Base-by-base conservation (phyloP, 495 filamentous ascomycete genomes). In the Aspergillus coremiiformis region DNA sequence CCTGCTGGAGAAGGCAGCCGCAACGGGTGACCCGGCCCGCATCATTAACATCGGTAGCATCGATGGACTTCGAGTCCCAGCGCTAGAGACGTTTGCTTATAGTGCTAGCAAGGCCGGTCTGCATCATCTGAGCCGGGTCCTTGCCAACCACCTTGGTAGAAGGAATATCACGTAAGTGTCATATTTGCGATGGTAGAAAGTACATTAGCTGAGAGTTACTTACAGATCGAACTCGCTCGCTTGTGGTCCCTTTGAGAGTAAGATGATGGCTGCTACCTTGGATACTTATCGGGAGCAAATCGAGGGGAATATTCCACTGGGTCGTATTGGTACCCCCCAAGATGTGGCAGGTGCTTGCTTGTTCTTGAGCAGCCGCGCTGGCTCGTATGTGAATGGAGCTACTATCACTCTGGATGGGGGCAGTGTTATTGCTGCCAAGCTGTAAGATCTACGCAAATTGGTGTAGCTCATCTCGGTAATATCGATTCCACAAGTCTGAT, bases 241-340 rank as follows among this genome's bases (percentile, higher is more conserved):
- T 27, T 90, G 86, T 57, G 87, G 87, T 9, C 86, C 87, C 12
- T 92, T 92, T 57, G 74, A 87, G 62, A 86, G 81, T 53, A 89
- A 88, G 69, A 92, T 90, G 87, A 90, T 89, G 87, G 80, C 80
- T 10, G 81, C 78, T 35, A 88, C 85, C 35, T 65, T 90, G 47
- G 68, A 81, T 53, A 62, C 70, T 5, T 79, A 80, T 52, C 76
- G 77, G 37, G 84, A 88, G 11, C 62, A 65, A 23, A 86, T 93
- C 58, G 76, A 80, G 65, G 66, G 56, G 0, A 77, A 74, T 11
- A 81, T 86, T 50, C 88, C 88, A n/a, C 62, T 89, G 53, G 79
- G 79, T 5, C 73, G 88, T 20, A 86, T 90, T 48, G 88, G 88
- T 7, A 76, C 69, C 21, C 80, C 85, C 0, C 65, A 81, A 56